Percentiles rank a stretch among this genome's conserved stretches.
phyloP scores from a whole-genome alignment of 192 early-diverging fungal species.

The Diversispora eburnea region DNA sequence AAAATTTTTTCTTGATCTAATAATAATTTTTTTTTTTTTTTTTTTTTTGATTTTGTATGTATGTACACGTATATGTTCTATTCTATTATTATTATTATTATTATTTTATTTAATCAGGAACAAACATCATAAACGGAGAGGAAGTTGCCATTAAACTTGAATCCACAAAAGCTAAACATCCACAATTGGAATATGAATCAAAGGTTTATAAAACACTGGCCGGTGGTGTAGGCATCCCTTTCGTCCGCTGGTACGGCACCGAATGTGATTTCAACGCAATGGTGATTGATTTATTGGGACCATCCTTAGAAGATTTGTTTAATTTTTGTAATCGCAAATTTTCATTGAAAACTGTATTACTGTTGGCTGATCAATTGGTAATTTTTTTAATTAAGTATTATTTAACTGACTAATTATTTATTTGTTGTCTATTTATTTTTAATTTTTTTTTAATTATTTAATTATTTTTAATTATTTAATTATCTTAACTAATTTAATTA shows the following conservation, averaged over 20 bases:
- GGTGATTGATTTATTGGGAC: slow-evolving; percentile 89
- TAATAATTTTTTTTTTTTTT: background rate
- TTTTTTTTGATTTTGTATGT: background rate
- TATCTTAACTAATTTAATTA: too few relatives aligned
- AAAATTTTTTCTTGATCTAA: background rate
- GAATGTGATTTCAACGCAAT: slow-evolving; percentile 82
- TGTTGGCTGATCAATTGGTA: slow-evolving; percentile 86
- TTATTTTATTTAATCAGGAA: slow-evolving; percentile 31
- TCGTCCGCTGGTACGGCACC: slow-evolving; percentile 79
- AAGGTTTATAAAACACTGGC: slow-evolving; percentile 93
- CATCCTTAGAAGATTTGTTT: slow-evolving; percentile 87
- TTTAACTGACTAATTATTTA: background rate
- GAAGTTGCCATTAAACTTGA: slow-evolving; percentile 99
- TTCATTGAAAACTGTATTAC: slow-evolving; percentile 79
- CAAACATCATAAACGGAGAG: slow-evolving; percentile 66
- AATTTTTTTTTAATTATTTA: background rate
- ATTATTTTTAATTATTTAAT: background rate
- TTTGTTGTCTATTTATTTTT: background rate
- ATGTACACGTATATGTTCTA: too few relatives aligned
- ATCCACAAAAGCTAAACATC: slow-evolving; percentile 89
- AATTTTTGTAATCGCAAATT: slow-evolving; percentile 88
- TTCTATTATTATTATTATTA: background rate
- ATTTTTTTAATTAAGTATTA: slow-evolving; percentile 1
- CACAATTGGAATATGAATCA: slow-evolving; percentile 96
- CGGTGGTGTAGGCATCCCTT: slow-evolving; percentile 88